phyloP scores from a whole-genome alignment of 2,329 filamentous ascomycete genomes.

The Pseudocercospora cruenta region DNA sequence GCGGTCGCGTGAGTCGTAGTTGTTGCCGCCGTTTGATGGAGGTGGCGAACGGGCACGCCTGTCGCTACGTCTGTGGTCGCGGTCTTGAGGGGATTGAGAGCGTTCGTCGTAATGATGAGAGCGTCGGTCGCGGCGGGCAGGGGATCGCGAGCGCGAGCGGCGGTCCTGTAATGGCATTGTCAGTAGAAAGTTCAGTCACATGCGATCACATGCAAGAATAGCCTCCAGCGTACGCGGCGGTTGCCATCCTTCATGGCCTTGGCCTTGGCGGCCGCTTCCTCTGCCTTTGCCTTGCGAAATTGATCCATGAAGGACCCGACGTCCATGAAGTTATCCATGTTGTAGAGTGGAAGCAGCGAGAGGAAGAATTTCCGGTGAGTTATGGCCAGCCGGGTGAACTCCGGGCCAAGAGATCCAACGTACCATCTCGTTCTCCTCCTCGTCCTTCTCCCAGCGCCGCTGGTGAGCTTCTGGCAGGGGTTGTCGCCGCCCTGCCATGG shows the following conservation, averaged over 20 bases:
- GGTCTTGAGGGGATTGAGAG: conserved; percentile 29
- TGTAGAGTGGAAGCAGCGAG: neutral
- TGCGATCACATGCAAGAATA: neutral
- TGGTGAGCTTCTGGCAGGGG: neutral
- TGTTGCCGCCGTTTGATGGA: conserved; percentile 72
- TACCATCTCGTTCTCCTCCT: neutral
- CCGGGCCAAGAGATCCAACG: neutral
- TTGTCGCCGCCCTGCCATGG: neutral
- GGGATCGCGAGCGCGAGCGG: conserved; percentile 12
- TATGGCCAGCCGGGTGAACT: neutral
- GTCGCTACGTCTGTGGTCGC: conserved; percentile 45
- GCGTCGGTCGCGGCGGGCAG: conserved; percentile 18
- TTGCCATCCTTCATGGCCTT: neutral
- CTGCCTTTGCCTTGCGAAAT: neutral
- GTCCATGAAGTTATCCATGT: neutral
- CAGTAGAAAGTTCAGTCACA: conserved; percentile 1
- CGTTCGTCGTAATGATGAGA: conserved; percentile 25
- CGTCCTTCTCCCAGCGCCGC: neutral
- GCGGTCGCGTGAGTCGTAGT: conserved; percentile 57
- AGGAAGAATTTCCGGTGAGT: neutral
- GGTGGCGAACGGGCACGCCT: conserved; percentile 67
- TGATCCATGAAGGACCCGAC: neutral
- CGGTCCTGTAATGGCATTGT: conserved; percentile 12
- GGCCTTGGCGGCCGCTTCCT: neutral
- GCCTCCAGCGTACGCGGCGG: neutral